Base-by-base conservation (phyloP, 805 yeast species). In the Lachancea lanzarotensis region DNA sequence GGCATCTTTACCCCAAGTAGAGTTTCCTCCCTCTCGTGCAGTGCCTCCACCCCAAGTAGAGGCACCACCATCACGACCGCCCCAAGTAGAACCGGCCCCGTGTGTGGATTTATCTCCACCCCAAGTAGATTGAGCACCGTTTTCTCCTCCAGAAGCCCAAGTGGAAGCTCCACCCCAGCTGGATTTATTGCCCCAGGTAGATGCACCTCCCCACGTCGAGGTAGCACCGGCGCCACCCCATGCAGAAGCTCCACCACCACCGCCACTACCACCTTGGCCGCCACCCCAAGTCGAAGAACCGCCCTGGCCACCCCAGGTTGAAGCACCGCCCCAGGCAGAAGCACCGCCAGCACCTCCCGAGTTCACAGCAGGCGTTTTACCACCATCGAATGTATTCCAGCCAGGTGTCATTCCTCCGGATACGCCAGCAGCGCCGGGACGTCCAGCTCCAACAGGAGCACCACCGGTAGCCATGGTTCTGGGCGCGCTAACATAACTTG, bases 381-480 rank as follows among this genome's bases (percentile, higher is more conserved):
- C 73, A 15, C 79, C 79, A 40, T 74, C 75, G 67, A 75, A 71
- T 1, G 77, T 60, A 22, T 72, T 72, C 80, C 81, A 76, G 4
- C 78, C 67, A 7, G 83, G 77, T 12, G 77, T 68, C 52, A 70
- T 73, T 39, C 78, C 67, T 32, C 71, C 70, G 7, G 70, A 60
- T n/a, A 68, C 59, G 29, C 53, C 62, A 32, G 63, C 51, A 32
- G 46, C 54, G 44, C 69, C 71, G 53, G 51, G 52, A 18, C 63
- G 60, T 13, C 48, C 57, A 17, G 59, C 63, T 49, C 63, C 60
- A 15, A 57, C 52, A 17, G 65, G 57, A 26, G 52, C 52, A 15
- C 57, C 62, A 32, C 64, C 66, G 8, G 60, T 52, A 17, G 56
- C 60, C 63, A 63, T 61, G 44, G 50, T 53, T 55, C 62, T 59